Conservation (phyloP, 2,329 filamentous ascomycete species). For the Myriangium duriaei region DNA sequence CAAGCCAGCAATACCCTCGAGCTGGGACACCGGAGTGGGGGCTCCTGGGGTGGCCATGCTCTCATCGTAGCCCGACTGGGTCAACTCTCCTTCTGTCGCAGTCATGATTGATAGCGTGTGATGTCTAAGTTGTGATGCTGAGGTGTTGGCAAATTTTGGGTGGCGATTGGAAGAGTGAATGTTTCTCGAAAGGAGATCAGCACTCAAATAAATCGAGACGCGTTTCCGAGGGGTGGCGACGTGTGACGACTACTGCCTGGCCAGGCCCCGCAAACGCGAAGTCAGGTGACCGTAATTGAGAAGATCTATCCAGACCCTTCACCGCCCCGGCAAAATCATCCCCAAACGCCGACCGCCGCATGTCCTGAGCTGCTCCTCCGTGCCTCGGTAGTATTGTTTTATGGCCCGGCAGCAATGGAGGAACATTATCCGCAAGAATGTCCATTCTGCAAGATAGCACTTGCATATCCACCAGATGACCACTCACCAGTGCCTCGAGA, state of each 20-base stretch:
- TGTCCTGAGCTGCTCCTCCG: neutral
- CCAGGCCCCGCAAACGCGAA: conserved; percentile 2
- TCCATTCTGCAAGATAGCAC: conserved; percentile 47
- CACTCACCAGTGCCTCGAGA: conserved; percentile 18
- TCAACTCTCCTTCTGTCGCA: conserved; percentile 36
- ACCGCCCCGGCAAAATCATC: conserved; percentile 5
- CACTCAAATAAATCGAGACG: conserved; percentile 2
- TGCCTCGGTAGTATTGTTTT: conserved; percentile 1
- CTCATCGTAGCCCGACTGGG: conserved; percentile 65
- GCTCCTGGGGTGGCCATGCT: conserved; percentile 68
- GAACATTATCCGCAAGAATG: conserved; percentile 34
- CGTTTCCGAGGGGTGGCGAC: conserved; percentile 4
- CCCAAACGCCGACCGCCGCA: no score
- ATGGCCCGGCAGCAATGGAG: conserved; percentile 4
- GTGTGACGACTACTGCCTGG: conserved; percentile 7
- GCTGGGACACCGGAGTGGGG: conserved; percentile 72
- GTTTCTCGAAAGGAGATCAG: conserved; percentile 1
- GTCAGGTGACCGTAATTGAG: conserved; percentile 3
- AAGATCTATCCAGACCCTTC: no score
- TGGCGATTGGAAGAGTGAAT: neutral
- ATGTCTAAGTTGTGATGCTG: no score
- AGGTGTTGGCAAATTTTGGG: no score
- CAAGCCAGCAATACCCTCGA: conserved; percentile 82
- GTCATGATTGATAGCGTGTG: conserved; percentile 27
- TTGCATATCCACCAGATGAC: conserved; percentile 33